Evolutionary conservation across 345 rosid genomes (phyloP), one percentile per base, ranked within the genome.

Genomic region (Rhizophora mangle): DNA sequence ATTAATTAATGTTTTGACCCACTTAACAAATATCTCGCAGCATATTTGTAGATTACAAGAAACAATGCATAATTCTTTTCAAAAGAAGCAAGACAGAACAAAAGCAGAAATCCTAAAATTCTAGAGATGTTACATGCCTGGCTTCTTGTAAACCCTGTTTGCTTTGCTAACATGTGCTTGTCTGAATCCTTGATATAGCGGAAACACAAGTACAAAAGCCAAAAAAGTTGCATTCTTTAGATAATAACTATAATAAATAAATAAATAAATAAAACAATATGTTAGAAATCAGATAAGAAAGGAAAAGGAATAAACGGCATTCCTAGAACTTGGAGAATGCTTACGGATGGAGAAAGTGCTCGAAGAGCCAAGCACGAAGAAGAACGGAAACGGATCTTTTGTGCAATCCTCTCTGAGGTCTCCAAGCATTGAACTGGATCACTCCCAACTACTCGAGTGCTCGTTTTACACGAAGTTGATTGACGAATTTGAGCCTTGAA

Each of bases 371-470:
- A 62, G 98, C 96, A 1, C 98, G 93, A 69, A 24, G 93, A 71
- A 94, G 97, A 31, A 94, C 90, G 0, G 98, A 94, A 57, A 94
- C 97, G 0, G 98, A 91, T 70, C 96, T 76, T 76, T 94, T 97
- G 0, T 97, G 98, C 65, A 94, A 79, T 74, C 98, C 97, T 79
- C 98, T 77, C 72, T 89, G 97, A 76, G 98, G 98, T 86, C 98
- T 89, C 97, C 98, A 94, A 73, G 98, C 98, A 80, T 91, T 91
- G 76, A 89, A 96, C 84, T 91, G 98, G 82, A 89, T 87, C 97
- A 91, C 88, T 63, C 97, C 98, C 78, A 91, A 78, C 37, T 91
- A 97, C 70, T 91, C 97, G 78, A 94, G 95, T 34, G 98, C 95
- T 37, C 96, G 83, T 73, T 94, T 97, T 75, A 91, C 97, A 59